A percentile compares a stretch with the other conserved stretches of the same genome.
Conservation (phyloP, 2,329 filamentous ascomycete genomes). For the Stagonosporopsis tanaceti region DNA sequence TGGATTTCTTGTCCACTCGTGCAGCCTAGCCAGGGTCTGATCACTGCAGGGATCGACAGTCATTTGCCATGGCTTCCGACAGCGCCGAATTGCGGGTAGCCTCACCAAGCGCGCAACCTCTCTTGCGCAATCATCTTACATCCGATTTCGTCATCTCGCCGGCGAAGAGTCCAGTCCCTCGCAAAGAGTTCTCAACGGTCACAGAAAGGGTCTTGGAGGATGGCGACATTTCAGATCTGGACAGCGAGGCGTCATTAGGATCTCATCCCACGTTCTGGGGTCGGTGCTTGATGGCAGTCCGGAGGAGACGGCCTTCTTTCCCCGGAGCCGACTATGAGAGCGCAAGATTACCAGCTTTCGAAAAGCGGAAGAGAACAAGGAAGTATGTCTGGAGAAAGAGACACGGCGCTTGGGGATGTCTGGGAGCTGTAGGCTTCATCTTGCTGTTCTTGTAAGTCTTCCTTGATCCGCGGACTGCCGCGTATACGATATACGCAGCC, state of each 20-base stretch:
- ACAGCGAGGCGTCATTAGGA: conserved; percentile 24
- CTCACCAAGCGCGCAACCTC: conserved; percentile 26
- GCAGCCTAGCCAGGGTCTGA: conserved; percentile 18
- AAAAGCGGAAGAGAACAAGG: conserved; percentile 27
- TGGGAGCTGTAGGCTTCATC: conserved; percentile 31
- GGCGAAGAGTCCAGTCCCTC: conserved; percentile 18
- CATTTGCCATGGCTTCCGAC: conserved; percentile 29
- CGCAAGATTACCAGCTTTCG: conserved; percentile 24
- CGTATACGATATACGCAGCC: conserved; percentile 6
- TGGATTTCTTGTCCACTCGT: conserved; percentile 4
- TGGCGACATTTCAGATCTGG: conserved; percentile 31
- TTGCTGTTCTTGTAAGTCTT: conserved; percentile 48
- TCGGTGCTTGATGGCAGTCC: conserved; percentile 41
- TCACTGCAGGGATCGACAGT: conserved; percentile 19
- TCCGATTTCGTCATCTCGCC: conserved; percentile 26
- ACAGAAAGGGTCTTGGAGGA: conserved; percentile 31
- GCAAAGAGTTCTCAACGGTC: conserved; percentile 26
- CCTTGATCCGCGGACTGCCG: conserved; percentile 3
- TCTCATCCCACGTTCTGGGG: conserved; percentile 30
- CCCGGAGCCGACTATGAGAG: conserved; percentile 21
- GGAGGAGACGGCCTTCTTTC: conserved; percentile 34
- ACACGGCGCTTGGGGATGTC: conserved; percentile 26
- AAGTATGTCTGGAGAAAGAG: conserved; percentile 31
- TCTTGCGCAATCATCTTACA: conserved; percentile 35
- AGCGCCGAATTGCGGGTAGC: conserved; percentile 20